Base-by-base conservation (phyloP, 179 eudicot species). In the Carnegiea gigantea region DNA sequence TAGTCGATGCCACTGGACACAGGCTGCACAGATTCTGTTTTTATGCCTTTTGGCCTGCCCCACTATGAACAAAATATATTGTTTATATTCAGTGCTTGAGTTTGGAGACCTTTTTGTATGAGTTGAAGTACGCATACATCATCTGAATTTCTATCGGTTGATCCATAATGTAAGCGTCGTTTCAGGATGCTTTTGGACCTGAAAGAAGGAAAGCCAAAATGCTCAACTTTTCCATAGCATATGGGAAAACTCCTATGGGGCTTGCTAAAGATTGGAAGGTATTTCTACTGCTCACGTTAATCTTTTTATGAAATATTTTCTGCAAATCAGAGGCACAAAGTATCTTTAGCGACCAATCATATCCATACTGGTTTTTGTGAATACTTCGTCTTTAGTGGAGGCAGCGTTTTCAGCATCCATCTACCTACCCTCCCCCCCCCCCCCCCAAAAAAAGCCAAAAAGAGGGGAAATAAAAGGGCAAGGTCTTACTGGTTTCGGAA, bases 211-310 rank as follows among this genome's bases (percentile, higher is more conserved):
- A 96, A 85, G 99, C 98, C 2, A 96, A 96, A 84, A 96, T 95
- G 99, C 97, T 96, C 46, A 96, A 96, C 82, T 96, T 96, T 88
- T 96, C 98, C 82, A 96, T 96, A 84, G 99, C 99, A 46, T 96
- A 96, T 82, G 98, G 99, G 59, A 96, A 94, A 85, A 96, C 98
- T 20, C 85, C 97, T 3, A 83, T 92, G 77, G 99, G 99, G 49
- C 94, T 96, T 78, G 91, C 99, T 81, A 94, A 93, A 76, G 99
- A 96, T 83, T 94, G 98, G 99, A 95, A 93, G 98, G 99, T 95
- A 92, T 36, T 70, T 73, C 36, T 21, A 10, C 57, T 73, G 44
- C 44, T 68, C 72, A 59, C 44, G n/a, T 77, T 14, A 65, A 11
- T 62, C 14, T 77, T 38, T 1, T 24, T 62, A 62, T 65, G 36